Percentiles rank a stretch among this genome's conserved stretches.
These are phyloP conservation scores for Drechslerella dactyloides DNA, from an alignment of 2,329 filamentous ascomycete species.

Conservation along the genomic window DNA sequence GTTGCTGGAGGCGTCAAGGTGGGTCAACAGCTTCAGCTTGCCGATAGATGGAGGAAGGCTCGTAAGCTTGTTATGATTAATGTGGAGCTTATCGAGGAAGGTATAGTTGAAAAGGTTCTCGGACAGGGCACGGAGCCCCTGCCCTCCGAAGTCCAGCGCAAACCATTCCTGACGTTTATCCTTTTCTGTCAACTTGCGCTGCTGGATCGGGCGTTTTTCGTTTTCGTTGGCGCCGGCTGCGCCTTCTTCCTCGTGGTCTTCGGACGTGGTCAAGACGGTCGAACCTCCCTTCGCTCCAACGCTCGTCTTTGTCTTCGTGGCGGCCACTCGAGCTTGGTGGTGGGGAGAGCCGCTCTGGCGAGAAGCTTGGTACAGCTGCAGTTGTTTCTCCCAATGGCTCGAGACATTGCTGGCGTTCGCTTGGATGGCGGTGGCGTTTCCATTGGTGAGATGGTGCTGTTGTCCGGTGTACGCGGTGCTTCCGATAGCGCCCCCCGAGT, in stretches of 20 bases:
- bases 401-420: constrained; percentile 51
- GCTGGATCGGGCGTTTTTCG: constrained; percentile 56
- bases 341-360: constrained; percentile 71
- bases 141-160: constrained; percentile 93
- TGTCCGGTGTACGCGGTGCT: constrained; percentile 57
- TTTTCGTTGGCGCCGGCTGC: constrained; percentile 60
- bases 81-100: constrained; percentile 89
- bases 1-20: constrained; percentile 89
- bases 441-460: constrained; percentile 49
- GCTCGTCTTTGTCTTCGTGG: constrained; percentile 43
- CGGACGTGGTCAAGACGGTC: constrained; percentile 53
- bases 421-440: constrained; percentile 26
- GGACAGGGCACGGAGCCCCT: constrained; percentile 84
- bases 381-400: constrained; percentile 84
- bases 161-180: constrained; percentile 83
- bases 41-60: constrained; percentile 82
- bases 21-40: constrained; percentile 76
- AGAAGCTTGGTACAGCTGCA: constrained; percentile 78
- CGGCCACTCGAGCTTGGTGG: constrained; percentile 64
- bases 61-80: constrained; percentile 89
- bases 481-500: constrained; percentile 61
- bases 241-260: constrained; percentile 60
- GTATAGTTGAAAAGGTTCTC: constrained; percentile 81
- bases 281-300: constrained; percentile 52
- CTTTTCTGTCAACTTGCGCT: constrained; percentile 69